Percentiles rank a stretch among this genome's conserved stretches.
phyloP scores from a whole-genome alignment of 1,139 yeast genomes.

The Pichia sp. region DNA sequence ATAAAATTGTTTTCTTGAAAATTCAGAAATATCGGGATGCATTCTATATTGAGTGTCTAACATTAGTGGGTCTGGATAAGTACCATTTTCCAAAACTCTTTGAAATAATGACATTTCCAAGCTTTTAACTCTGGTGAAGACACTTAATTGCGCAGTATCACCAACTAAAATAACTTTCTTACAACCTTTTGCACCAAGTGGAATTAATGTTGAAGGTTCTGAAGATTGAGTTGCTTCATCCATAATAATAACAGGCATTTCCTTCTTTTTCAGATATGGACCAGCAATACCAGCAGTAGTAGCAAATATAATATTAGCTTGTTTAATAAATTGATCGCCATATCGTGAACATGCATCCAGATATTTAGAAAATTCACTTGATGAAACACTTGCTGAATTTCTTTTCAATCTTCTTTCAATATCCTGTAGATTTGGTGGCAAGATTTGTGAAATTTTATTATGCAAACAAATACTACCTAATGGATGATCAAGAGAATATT shows the following conservation, averaged over 20 bases:
- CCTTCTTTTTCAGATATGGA: slow-evolving; percentile 47
- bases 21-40: slow-evolving; percentile 59
- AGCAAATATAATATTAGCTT: slow-evolving; percentile 64
- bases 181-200: slow-evolving; percentile 62
- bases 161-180: slow-evolving; percentile 67
- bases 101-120: slow-evolving; percentile 29
- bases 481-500: neutral
- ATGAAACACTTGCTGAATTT: slow-evolving; percentile 23
- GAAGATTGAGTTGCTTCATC: slow-evolving; percentile 68
- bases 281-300: slow-evolving; percentile 73
- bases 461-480: neutral
- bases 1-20: slow-evolving; percentile 55
- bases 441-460: slow-evolving; percentile 32
- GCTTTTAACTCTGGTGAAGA: slow-evolving; percentile 57
- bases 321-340: slow-evolving; percentile 47
- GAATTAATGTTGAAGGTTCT: slow-evolving; percentile 64
- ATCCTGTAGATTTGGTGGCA: slow-evolving; percentile 41
- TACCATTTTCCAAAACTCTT: slow-evolving; percentile 24
- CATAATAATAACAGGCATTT: slow-evolving; percentile 63
- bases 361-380: slow-evolving; percentile 36
- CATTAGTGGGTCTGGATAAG: slow-evolving; percentile 57
- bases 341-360: slow-evolving; percentile 39
- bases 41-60: slow-evolving; percentile 67
- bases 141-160: slow-evolving; percentile 56
- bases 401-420: slow-evolving; percentile 35